Evolutionary conservation across 106 monocot genomes (phyloP).

Genomic region (Allium cepa): DNA sequence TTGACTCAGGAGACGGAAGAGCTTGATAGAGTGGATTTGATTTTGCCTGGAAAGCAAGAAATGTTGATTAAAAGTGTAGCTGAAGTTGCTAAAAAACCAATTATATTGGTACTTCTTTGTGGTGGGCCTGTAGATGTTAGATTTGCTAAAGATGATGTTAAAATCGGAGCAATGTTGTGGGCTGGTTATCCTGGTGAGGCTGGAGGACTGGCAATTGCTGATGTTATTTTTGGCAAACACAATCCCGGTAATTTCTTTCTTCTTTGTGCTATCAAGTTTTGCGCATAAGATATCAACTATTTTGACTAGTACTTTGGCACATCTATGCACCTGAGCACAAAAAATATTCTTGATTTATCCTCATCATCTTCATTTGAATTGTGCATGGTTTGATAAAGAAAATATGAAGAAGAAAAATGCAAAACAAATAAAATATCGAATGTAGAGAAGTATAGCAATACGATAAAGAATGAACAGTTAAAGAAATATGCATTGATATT

Average conservation of each 20-base stretch:
- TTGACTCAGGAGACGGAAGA: conserved; percentile 5
- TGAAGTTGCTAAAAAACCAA: conserved; percentile 5
- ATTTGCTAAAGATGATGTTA: background rate
- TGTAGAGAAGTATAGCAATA: no score
- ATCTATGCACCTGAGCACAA: no score
- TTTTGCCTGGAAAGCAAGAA: conserved; percentile 12
- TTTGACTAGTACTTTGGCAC: no score
- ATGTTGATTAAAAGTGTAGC: background rate
- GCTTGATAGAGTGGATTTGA: background rate
- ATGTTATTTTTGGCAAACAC: conserved; percentile 16
- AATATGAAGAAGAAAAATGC: no score
- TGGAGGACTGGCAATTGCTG: conserved; percentile 19
- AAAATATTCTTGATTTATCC: no score
- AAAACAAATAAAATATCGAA: no score
- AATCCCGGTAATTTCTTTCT: conserved; percentile 17
- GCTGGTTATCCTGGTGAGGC: conserved; percentile 26
- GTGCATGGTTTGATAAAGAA: no score
- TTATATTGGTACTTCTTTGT: conserved; percentile 16
- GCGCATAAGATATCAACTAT: no score
- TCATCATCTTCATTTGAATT: no score
- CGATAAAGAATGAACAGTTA: no score
- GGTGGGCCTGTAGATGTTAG: conserved; percentile 10
- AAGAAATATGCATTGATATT: no score
- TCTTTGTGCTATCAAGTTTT: no score
- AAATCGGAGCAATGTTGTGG: conserved; percentile 24